phyloP scores from a whole-genome alignment of 2,329 filamentous ascomycete genomes.

The Mycogone perniciosa region DNA sequence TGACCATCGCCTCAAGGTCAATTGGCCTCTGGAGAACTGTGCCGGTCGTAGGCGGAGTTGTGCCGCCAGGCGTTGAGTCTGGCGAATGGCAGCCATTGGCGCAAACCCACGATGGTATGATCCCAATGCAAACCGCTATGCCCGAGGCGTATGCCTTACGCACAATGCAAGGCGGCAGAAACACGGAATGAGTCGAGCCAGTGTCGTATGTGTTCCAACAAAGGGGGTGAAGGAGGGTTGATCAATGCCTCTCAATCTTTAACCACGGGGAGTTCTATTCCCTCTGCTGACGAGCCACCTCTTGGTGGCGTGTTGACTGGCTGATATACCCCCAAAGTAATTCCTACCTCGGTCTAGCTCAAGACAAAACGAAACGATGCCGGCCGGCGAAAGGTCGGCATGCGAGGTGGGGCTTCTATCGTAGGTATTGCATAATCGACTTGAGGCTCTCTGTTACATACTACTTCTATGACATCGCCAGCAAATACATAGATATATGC shows the following conservation, averaged over 20 bases:
- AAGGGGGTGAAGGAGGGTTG: conserved; percentile 1
- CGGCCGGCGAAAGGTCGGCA: conserved; percentile 6
- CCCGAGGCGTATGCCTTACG: no score
- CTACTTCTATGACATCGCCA: no score
- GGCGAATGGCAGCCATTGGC: conserved; percentile 26
- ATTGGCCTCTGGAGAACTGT: conserved; percentile 22
- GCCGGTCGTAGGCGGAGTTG: conserved; percentile 22
- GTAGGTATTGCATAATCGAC: no score
- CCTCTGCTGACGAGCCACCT: conserved; percentile 8
- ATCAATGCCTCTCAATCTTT: neutral
- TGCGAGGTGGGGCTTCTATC: neutral
- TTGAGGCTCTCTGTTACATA: no score
- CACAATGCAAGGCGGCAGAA: no score
- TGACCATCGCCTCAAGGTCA: conserved; percentile 20
- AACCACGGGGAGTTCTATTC: conserved; percentile 1
- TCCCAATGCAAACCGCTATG: neutral
- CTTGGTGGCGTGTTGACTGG: conserved; percentile 8
- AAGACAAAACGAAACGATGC: no score
- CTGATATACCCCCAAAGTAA: conserved; percentile 7
- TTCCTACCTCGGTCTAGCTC: neutral
- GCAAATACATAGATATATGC: no score
- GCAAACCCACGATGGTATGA: conserved; percentile 2
- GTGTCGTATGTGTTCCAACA: neutral
- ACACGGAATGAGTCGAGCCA: neutral
- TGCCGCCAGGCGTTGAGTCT: conserved; percentile 25